A percentile compares a stretch with the other conserved stretches of the same genome.
Evolutionary conservation across 2,329 filamentous ascomycete species (phyloP).

Genomic region (Trichoderma koningiopsis): DNA sequence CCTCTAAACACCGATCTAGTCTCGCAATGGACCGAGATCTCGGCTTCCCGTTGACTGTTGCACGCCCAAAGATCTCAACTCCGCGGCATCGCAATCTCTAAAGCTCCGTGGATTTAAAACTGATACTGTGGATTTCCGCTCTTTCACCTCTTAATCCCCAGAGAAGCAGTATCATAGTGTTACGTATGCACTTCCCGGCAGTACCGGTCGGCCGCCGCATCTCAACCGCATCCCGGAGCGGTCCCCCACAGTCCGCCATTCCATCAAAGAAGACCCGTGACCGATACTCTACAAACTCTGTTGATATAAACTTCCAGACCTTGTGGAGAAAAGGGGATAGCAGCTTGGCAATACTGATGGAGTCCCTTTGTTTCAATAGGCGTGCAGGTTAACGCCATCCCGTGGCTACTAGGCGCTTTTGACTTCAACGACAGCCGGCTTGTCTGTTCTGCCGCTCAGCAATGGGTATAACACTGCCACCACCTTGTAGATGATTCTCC

Average conservation of each 20-base stretch:
- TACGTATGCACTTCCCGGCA: conserved; percentile 4
- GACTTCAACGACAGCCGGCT: conserved; percentile 11
- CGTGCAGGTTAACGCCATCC: conserved; percentile 12
- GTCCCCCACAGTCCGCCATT: not conserved
- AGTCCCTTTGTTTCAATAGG: not conserved
- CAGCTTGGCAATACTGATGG: not conserved
- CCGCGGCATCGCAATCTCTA: not conserved
- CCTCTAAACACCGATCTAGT: not conserved
- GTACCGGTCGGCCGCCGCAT: conserved; percentile 13
- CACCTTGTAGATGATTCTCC: not conserved
- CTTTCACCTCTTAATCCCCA: not conserved
- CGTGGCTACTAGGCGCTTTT: not conserved
- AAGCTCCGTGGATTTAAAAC: not conserved
- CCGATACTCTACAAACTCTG: not conserved
- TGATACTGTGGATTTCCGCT: not conserved
- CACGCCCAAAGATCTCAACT: not conserved
- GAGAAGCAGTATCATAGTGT: not conserved
- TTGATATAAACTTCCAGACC: not conserved
- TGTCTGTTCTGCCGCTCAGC: not conserved
- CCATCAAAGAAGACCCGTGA: not conserved
- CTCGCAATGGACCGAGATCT: not conserved
- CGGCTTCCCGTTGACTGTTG: not conserved
- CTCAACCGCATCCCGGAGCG: not conserved
- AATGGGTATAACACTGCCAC: conserved; percentile 5
- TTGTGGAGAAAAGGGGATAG: not conserved